Conservation (phyloP, 1,139 yeast genomes). For the Sugiyamaella xylanicola region DNA sequence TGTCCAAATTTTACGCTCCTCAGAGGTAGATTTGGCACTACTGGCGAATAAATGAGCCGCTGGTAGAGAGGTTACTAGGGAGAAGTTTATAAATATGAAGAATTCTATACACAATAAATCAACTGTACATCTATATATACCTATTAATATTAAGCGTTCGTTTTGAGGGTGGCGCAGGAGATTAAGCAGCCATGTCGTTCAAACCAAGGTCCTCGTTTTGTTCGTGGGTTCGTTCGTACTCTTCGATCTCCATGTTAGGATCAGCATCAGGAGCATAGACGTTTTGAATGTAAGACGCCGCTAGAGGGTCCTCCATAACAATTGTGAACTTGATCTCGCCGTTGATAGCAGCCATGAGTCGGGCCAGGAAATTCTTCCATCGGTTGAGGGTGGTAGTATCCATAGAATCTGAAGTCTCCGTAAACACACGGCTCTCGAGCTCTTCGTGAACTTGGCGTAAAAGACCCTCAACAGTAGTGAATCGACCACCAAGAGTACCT, state of each 20-base stretch:
- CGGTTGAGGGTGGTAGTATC: constrained; percentile 69
- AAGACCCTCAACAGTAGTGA: constrained; percentile 94
- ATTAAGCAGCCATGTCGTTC: constrained; percentile 64
- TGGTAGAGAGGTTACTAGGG: too few species aligned
- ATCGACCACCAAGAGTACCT: constrained; percentile 97
- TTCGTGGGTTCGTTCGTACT: constrained; percentile 78
- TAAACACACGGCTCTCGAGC: constrained; percentile 79
- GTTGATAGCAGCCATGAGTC: constrained; percentile 75
- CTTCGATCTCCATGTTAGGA: constrained; percentile 92
- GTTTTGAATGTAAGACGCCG: constrained; percentile 93
- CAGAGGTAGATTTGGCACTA: constrained; percentile 14
- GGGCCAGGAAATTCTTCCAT: constrained; percentile 80
- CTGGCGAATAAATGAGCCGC: too few species aligned
- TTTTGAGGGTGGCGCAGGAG: not conserved
- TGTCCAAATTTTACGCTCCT: constrained; percentile 17
- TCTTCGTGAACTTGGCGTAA: constrained; percentile 88
- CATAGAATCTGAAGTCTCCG: constrained; percentile 91
- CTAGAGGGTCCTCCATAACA: constrained; percentile 89
- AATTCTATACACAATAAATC: not conserved
- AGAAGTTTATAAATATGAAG: not conserved
- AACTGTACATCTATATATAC: constrained; percentile 1
- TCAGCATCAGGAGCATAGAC: constrained; percentile 97
- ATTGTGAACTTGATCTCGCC: constrained; percentile 86
- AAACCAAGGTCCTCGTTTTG: constrained; percentile 94
- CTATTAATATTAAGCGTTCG: constrained; percentile 2